Percentiles rank a stretch among this genome's conserved stretches.
phyloP scores from a whole-genome alignment of 179 eudicot genomes.

The Pouteria campechiana region DNA sequence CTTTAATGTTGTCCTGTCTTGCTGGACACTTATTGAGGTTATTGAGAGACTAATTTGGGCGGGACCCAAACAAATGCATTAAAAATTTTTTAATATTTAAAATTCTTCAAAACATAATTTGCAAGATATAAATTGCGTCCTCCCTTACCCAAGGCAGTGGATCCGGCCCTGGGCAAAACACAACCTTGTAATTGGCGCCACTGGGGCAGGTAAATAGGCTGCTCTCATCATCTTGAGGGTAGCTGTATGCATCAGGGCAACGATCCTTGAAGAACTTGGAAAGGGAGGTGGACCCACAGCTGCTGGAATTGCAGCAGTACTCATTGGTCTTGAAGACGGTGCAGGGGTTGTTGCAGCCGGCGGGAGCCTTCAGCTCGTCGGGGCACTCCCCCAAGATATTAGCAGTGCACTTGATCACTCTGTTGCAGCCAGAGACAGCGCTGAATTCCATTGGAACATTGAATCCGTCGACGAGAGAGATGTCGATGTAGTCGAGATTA shows the following conservation, averaged over 20 bases:
- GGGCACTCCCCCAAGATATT: slow-evolving; percentile 12
- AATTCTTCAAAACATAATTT: too few relatives aligned
- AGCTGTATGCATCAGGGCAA: slow-evolving; percentile 21
- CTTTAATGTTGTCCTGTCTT: too few relatives aligned
- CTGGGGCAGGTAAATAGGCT: slow-evolving; percentile 14
- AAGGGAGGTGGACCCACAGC: slow-evolving; percentile 7
- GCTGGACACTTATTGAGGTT: too few relatives aligned
- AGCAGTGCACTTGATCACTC: slow-evolving; percentile 2
- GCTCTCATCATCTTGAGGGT: slow-evolving; percentile 13
- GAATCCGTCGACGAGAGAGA: slow-evolving; percentile 21
- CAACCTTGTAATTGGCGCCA: slow-evolving; percentile 11
- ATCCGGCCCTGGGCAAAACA: slow-evolving; percentile 18
- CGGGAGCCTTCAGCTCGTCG: slow-evolving; percentile 6
- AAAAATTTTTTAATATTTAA: too few relatives aligned
- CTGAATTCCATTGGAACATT: slow-evolving; percentile 19
- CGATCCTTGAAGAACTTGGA: slow-evolving; percentile 14
- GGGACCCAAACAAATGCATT: too few relatives aligned
- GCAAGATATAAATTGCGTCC: too few relatives aligned
- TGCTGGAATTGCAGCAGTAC: slow-evolving; percentile 14
- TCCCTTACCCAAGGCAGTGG: too few relatives aligned
- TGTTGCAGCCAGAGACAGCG: slow-evolving; percentile 7
- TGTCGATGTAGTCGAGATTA: slow-evolving; percentile 31
- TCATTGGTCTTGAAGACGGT: slow-evolving; percentile 8
- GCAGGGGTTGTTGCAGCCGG: slow-evolving; percentile 21
- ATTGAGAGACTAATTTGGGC: too few relatives aligned